Evolutionary conservation across 176 grass and related monocot genomes (phyloP), one percentile per base, ranked within the genome.

Genomic region (Carex cristatella): DNA sequence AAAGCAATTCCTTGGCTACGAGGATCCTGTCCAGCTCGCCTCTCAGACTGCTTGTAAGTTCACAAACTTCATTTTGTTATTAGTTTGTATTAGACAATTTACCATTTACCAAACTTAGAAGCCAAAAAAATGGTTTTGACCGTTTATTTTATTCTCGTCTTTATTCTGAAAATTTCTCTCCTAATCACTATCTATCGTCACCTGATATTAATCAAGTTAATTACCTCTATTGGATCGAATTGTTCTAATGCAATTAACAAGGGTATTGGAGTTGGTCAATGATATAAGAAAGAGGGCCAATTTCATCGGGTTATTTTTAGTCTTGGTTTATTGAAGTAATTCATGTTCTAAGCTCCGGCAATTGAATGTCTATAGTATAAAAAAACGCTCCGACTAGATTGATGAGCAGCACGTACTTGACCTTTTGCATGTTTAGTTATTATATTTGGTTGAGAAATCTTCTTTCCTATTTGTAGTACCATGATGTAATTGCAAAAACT

Each of bases 21-120:
- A 95, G 94, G 91, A 95, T 82, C 94, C 91, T 54, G 89, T 93
- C 18, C 85, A 87, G 28, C 94, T 95, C 82, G 91, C 94, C 68
- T 89, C 91, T 77, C 87, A 95, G 81, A 95, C 94, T 49, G 83
- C 94, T 28, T 95, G 94, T 95, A 86, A 90, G 89, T 75, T 79
- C 74, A 23, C 40, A 49, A 23, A 13, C 5, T 70, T 70, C 28
- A 35, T 70, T 32, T 69, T 69, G n/a, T 69, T 69, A 37, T 3
- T 14, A 18, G 5, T 59, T 16, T 16, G 23, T 23, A 23, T 23
- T 23, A 23, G 23, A 23, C 23, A 23, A 23, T 23, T 23, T 23
- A 23, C 23, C 23, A 23, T 23, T 23, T 23, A 23, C 23, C 23
- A 2, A 59, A 59, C 18, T 62, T 18, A 23, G 18, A 62, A 62